Evolutionary conservation across 257 asterid species (phyloP), one percentile per base, ranked within the genome.

Genomic region (Solanum piurae): DNA sequence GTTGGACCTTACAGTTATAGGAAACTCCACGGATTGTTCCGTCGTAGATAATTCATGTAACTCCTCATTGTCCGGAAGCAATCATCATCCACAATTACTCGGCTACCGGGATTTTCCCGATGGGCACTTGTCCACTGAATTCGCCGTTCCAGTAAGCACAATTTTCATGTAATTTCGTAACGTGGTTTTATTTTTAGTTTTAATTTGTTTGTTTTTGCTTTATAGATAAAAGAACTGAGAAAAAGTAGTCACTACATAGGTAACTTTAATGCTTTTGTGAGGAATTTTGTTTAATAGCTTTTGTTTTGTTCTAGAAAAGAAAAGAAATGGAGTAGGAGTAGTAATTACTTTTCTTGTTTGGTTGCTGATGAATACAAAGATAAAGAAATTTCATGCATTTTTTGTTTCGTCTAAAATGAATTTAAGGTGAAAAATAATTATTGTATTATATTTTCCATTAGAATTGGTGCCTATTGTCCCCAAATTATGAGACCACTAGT

Each of bases 91-190:
- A 0, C 90, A 92, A 71, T 88, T 91, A 33, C 76, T 90, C 34
- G 94, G 91, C 69, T 84, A 92, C 87, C 91, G 90, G 44, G 88
- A 91, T 91, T 76, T 92, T 52, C 49, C 91, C 9, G 94, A 91
- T 13, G 92, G 76, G 8, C 93, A 89, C 55, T 94, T 94, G 90
- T 86, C 95, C 42, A 83, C 90, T 86, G 99, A 96, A 64, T 97
- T 96, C 29, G 92, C 94, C 37, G 93, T 94, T 44, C 98, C 99
- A 93, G 99, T 96, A 90, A 89, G 74, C 49, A 62, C 20, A 7
- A 46, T 29, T 76, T n/a, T 73, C 83, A 9, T 83, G 84, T 12
- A 13, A 72, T 86, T 40, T 60, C 21, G 23, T 34, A 31, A 33
- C 34, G 38, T 20, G 9, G 16, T 60, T 84, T 10, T 60, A 18